Evolutionary conservation across 129 eudicot genomes (phyloP), one percentile per base, ranked within the genome.

Genomic region (Calendula officinalis): DNA sequence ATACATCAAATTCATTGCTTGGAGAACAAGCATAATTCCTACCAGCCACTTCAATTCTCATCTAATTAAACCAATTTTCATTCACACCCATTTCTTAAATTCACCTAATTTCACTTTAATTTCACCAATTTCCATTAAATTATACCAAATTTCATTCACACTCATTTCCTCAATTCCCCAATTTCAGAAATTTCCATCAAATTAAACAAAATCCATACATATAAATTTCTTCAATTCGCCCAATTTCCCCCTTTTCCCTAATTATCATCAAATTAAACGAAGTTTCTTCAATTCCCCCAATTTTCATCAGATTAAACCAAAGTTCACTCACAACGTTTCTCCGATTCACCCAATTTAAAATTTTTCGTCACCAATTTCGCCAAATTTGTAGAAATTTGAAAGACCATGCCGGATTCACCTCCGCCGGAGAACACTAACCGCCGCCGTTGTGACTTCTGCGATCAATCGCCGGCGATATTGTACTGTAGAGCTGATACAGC

Each of bases 401-500:
- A 14, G 49, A 65, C 4, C 45, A 82, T 82, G 87, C 61, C 76
- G 32, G 59, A 62, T 66, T 70, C 78, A 43, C 66, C 78, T 7
- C 47, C 45, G 6, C 15, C 60, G 7, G 27, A 17, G 1, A 46
- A 9, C 64, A 67, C 51, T 37, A 54, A 32, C 7, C 56, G 35
- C 5, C 84, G 84, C 3, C 69, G 76, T 1, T 91, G 98, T 58
- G 98, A 91, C 69, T 82, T 80, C 84, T 91, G 98, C 70, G 66
- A 78, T 4, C 62, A 84, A 37, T 66, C 90, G 3, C 27, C 68
- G 8, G 96, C 98, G 0, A 41, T 87, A 4, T 52, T 91, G 4
- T 87, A 87, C 64, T 91, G 98, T 71, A 62, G 96, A 57, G 96
- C 98, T 2, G 98, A 91, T 49, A 80, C 91, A 4, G 98, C 98